phyloP scores from a whole-genome alignment of 2,329 filamentous ascomycete species.

The Diaporthe ampelina region DNA sequence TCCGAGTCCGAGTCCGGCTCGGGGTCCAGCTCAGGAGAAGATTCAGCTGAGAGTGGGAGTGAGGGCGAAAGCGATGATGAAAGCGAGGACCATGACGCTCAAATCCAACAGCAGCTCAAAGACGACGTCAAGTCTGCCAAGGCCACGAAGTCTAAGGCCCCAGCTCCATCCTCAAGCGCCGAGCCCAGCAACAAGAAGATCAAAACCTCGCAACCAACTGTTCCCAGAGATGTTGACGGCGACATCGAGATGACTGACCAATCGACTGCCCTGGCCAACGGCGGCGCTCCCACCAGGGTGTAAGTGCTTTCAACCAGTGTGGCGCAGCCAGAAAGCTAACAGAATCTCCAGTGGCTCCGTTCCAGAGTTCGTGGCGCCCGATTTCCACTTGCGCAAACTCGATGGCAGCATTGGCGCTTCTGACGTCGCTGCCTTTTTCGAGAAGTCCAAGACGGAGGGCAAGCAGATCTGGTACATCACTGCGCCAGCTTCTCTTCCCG shows the following conservation, averaged over 20 bases:
- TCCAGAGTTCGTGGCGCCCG: conserved; percentile 62
- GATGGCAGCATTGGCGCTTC: conserved; percentile 57
- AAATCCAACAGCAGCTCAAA: conserved; percentile 39
- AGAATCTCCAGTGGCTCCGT: conserved; percentile 51
- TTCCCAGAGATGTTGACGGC: conserved; percentile 33
- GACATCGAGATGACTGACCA: conserved; percentile 50
- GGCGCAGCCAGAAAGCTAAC: conserved; percentile 25
- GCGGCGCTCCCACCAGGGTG: conserved; percentile 36
- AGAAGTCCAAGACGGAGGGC: conserved; percentile 70
- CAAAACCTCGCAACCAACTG: conserved; percentile 18
- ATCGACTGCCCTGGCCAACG: conserved; percentile 51
- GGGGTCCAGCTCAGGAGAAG: conserved; percentile 38
- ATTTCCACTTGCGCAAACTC: conserved; percentile 68
- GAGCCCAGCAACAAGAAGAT: conserved; percentile 34
- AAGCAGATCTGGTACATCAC: conserved; percentile 89
- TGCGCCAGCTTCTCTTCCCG: conserved; percentile 77
- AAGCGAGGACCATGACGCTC: conserved; percentile 39
- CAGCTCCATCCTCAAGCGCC: not conserved
- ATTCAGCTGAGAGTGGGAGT: conserved; percentile 38
- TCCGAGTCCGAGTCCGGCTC: conserved; percentile 24
- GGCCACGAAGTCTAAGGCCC: conserved; percentile 29
- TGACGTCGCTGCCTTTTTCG: conserved; percentile 68
- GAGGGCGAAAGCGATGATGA: conserved; percentile 43
- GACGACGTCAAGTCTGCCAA: conserved; percentile 38
- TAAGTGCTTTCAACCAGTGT: conserved; percentile 14